phyloP scores from a whole-genome alignment of 805 yeast species.

The Suhomyces kilbournensis region DNA sequence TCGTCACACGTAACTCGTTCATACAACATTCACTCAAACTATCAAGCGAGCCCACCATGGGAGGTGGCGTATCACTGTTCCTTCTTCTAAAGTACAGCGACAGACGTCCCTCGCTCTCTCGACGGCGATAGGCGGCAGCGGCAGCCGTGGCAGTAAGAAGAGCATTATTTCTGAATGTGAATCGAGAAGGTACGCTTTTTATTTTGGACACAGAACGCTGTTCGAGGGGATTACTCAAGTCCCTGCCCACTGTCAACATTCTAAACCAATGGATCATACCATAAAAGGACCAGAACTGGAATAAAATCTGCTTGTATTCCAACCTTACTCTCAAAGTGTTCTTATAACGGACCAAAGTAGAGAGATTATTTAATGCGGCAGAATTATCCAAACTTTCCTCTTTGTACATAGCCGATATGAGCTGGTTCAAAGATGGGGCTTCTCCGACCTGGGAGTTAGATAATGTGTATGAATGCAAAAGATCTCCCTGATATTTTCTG shows the following conservation, averaged over 20 bases:
- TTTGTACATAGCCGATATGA: constrained; percentile 20
- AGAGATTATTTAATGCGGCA: constrained; percentile 9
- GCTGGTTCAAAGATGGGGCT: constrained; percentile 33
- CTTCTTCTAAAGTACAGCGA: not conserved
- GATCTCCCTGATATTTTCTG: constrained; percentile 19
- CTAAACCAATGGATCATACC: constrained; percentile 40
- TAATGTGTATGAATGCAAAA: constrained; percentile 28
- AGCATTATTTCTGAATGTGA: constrained; percentile 20
- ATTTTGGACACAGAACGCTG: constrained; percentile 20
- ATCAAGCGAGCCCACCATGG: not conserved
- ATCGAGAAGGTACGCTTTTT: constrained; percentile 24
- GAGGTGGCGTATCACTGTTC: not conserved
- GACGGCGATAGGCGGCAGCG: constrained; percentile 12
- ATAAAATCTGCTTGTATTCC: constrained; percentile 36
- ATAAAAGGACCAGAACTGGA: constrained; percentile 42
- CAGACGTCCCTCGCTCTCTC: not conserved
- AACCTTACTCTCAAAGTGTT: constrained; percentile 36
- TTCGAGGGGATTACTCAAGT: constrained; percentile 32
- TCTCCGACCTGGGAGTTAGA: constrained; percentile 30
- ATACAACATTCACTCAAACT: not conserved
- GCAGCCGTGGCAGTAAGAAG: constrained; percentile 19
- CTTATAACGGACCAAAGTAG: constrained; percentile 26
- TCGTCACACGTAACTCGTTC: not conserved
- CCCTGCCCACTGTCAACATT: constrained; percentile 31
- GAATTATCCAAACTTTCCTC: constrained; percentile 16